Evolutionary conservation across 192 early-diverging fungal species (phyloP).

Genomic region (Linnemannia zychae): DNA sequence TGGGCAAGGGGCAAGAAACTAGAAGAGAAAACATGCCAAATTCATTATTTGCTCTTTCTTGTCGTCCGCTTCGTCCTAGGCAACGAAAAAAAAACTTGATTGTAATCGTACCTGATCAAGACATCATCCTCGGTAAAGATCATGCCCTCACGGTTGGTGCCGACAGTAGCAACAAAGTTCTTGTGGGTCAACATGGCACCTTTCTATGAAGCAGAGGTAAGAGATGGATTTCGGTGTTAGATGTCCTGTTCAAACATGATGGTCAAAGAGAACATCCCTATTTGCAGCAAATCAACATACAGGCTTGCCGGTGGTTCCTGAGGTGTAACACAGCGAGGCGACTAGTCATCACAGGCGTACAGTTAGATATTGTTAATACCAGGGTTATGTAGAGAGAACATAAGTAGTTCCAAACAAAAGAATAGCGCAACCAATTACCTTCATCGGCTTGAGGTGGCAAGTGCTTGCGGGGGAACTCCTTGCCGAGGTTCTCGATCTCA

Average conservation of each 20-base stretch:
- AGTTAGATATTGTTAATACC: neutral
- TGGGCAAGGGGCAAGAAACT: conserved; percentile 89
- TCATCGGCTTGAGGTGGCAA: conserved; percentile 74
- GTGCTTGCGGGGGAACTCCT: conserved; percentile 66
- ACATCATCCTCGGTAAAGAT: conserved; percentile 27
- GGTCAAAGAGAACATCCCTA: neutral
- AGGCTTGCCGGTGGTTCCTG: conserved; percentile 89
- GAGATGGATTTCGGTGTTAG: neutral
- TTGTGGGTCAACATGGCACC: conserved; percentile 87
- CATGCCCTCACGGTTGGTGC: conserved; percentile 48
- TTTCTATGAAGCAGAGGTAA: conserved; percentile 31
- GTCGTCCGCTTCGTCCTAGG: too few relatives aligned
- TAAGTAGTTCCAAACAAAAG: neutral
- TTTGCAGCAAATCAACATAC: conserved; percentile 52
- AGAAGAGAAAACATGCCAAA: neutral
- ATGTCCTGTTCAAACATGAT: neutral
- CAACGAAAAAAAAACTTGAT: neutral
- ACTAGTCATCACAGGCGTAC: conserved; percentile 29
- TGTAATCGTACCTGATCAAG: conserved; percentile 45
- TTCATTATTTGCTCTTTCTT: too few relatives aligned
- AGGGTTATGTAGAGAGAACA: neutral
- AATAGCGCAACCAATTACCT: neutral
- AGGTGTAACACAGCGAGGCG: conserved; percentile 84
- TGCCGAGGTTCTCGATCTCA: conserved; percentile 74
- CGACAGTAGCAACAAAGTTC: conserved; percentile 76